Conservation (phyloP, 1,139 yeast genomes). For the Pichia sp. region DNA sequence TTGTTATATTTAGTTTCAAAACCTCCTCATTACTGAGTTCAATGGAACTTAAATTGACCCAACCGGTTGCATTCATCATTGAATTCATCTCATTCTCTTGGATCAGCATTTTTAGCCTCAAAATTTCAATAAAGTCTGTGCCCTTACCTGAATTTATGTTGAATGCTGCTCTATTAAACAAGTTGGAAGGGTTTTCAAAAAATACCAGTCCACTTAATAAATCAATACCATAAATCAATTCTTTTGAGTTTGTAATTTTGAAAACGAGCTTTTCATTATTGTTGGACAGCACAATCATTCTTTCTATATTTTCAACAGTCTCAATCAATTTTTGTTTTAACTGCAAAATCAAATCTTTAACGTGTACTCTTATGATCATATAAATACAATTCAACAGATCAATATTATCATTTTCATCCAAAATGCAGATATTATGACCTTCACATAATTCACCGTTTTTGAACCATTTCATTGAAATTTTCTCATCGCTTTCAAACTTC, state of each 20-base stretch:
- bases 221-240: constrained; percentile 31
- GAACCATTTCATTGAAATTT: constrained; percentile 57
- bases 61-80: constrained; percentile 54
- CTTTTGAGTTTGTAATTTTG: constrained; percentile 29
- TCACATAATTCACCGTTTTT: constrained; percentile 41
- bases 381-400: constrained; percentile 22
- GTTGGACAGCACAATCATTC: constrained; percentile 19
- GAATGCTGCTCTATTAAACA: constrained; percentile 29
- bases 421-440: constrained; percentile 22
- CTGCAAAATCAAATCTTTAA: constrained; percentile 24
- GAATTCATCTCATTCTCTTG: constrained; percentile 44
- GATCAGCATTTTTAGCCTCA: constrained; percentile 45
- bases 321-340: constrained; percentile 17
- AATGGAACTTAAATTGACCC: constrained; percentile 55
- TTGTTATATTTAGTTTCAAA: constrained; percentile 18
- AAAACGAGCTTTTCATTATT: constrained; percentile 21
- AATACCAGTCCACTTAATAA: constrained; percentile 37
- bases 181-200: constrained; percentile 38
- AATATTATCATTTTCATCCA: constrained; percentile 17
- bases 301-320: constrained; percentile 23
- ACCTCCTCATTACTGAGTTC: constrained; percentile 27
- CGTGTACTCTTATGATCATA: constrained; percentile 22
- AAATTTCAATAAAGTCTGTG: constrained; percentile 30
- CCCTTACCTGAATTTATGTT: constrained; percentile 31
- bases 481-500: constrained; percentile 33